Base-by-base conservation (phyloP, 2,329 filamentous ascomycete genomes). In the Botrytis byssoidea region DNA sequence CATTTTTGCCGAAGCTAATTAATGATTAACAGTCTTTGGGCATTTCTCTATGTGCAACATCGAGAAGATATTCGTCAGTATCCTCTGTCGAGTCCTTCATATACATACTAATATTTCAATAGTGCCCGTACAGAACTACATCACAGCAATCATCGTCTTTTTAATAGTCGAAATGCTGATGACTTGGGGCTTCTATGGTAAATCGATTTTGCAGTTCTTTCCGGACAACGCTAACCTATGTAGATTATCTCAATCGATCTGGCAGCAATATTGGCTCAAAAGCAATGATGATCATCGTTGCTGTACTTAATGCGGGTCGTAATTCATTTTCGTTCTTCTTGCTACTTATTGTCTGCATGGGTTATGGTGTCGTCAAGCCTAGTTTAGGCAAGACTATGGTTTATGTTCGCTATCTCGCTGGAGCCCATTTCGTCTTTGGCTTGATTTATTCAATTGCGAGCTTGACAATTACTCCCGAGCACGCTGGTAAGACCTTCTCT, bases 301-400 rank as follows among this genome's bases (percentile, higher is more conserved):
- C 94, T 55, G 87, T 98, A 37, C 87, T 99, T 63, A 98, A 97
- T 81, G 96, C 96, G 8, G 95, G 91, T 73, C 89, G 96, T 76
- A 99, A 98, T 83, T 98, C 95, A 0, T 98, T 99, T 82, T 98
- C 95, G 0, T 99, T 99, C 86, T 99, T 99, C 86, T 86, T 99
- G 68, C 88, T 99, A 14, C 90, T 99, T 71, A 98, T 99, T 78
- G 96, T 99, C 46, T 99, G 96, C 83, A 99, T 99, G 96, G 96
- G 96, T 46, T 99, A 99, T 79, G 96, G 96, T 78, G 97, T 99
- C 37, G 97, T 99, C 77, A 98, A 98, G 84, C 93, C 92, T 3
- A 94, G 92, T 3, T 88, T 99, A 7, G 96, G 96, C 74, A 93
- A 92, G 80, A 95, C 94, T 20, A 99, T 99, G 96, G 90, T 95